Conservation (phyloP, 208 protist genomes). For the Acanthamoeba royreba region DNA sequence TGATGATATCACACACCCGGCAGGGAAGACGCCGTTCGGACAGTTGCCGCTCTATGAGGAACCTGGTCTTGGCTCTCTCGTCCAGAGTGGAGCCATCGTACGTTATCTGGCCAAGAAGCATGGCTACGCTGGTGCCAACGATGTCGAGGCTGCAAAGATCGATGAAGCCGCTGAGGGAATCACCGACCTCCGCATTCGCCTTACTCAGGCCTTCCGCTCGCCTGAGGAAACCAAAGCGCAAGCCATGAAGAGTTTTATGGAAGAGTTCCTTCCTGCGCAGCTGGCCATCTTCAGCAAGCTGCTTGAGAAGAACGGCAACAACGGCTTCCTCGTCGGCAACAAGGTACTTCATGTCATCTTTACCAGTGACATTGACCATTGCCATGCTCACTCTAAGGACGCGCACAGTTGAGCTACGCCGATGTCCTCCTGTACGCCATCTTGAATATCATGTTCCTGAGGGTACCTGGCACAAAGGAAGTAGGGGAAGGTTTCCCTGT, state of each 20-base stretch:
- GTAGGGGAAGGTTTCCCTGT: neutral
- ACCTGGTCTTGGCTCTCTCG: neutral
- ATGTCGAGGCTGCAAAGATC: neutral
- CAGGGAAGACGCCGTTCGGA: conserved; percentile 16
- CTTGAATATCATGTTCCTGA: neutral
- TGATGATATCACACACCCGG: neutral
- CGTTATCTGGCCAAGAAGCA: conserved; percentile 25
- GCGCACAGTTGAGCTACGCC: neutral
- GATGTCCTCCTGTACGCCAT: neutral
- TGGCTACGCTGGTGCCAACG: neutral
- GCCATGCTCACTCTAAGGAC: neutral
- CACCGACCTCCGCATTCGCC: neutral
- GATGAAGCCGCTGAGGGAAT: neutral
- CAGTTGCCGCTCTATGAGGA: conserved; percentile 31
- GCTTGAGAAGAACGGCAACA: conserved; percentile 18
- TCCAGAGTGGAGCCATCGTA: neutral
- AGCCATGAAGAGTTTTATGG: neutral
- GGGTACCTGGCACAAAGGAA: neutral
- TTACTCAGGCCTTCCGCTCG: neutral
- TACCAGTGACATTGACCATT: neutral
- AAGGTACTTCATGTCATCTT: neutral
- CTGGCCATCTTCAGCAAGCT: neutral
- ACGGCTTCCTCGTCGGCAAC: conserved; percentile 15
- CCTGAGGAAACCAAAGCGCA: neutral
- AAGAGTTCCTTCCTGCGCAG: neutral